Conservation (phyloP, 2,329 filamentous ascomycete genomes). For the Xylaria hypoxylon region DNA sequence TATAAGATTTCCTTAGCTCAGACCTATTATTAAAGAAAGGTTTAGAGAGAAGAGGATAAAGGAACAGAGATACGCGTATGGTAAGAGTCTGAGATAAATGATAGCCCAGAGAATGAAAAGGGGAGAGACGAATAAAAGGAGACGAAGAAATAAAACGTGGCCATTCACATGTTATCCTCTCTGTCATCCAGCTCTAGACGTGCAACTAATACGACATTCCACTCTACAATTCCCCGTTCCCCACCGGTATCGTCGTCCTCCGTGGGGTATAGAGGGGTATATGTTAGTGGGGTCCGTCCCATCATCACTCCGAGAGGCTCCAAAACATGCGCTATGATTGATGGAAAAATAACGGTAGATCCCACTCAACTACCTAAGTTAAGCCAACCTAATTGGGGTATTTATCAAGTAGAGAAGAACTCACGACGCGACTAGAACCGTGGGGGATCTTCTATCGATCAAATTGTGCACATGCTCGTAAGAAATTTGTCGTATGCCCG, state of each 20-base stretch:
- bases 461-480: background rate
- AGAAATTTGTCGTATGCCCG: background rate
- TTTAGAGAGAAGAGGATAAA: background rate
- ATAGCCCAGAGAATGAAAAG: background rate
- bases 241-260: conserved; percentile 27
- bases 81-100: background rate
- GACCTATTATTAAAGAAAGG: background rate
- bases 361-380: conserved; percentile 13
- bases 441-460: conserved; percentile 2
- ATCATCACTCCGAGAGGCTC: conserved; percentile 35
- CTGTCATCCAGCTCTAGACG: conserved; percentile 4
- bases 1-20: background rate
- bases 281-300: conserved; percentile 32
- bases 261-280: conserved; percentile 36
- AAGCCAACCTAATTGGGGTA: conserved; percentile 5
- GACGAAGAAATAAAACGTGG: background rate
- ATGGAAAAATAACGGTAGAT: conserved; percentile 36
- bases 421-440: conserved; percentile 7
- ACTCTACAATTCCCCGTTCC: conserved; percentile 12
- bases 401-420: conserved; percentile 2
- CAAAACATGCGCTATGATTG: conserved; percentile 34
- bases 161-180: conserved; percentile 14
- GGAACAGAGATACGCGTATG: background rate
- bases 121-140: background rate
- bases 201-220: conserved; percentile 27